Evolutionary conservation across 2,329 filamentous ascomycete genomes (phyloP), one percentile per base, ranked within the genome.

Genomic region (Chaetomium strumarium): DNA sequence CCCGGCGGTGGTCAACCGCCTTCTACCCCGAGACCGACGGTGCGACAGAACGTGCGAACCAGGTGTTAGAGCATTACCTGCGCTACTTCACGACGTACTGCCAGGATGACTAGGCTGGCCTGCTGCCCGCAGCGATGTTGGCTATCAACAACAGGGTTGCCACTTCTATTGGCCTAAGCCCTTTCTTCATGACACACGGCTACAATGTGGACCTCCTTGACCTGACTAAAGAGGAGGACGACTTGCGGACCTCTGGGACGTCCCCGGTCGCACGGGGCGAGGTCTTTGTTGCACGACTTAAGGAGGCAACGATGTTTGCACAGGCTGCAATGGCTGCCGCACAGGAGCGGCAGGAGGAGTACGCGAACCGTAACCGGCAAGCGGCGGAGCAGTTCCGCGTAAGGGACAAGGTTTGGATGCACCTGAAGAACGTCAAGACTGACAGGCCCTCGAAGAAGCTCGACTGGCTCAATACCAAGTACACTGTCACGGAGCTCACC

Each of bases 401-500:
- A 12, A 13, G 37, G 17, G 39, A 46, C 30, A 52, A 36, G 16
- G 43, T 42, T 1, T 52, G 19, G 49, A 4, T 52, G 8, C 14
- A 37, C 2, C 8, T 52, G 16, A 17, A 46, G 43, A 19, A 42
- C 16, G 17, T 52, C 33, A 52, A 36, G n/a, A 52, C 42, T 14
- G 19, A 30, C 16, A 42, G 43, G 20, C 43, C 43, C 2, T 46
- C 43, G 19, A 46, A 34, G 37, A 52, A 52, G 33, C 49, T 52
- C 37, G 43, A 52, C 33, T 52, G 14, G 43, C 29, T 42, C 8
- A 52, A 52, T 37, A 37, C 49, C 19, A 52, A 43, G 13, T 52
- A 52, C 13, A 29, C 7, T 0, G 9, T 52, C 2, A 47, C 13
- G 2, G 45, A 52, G 16, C 6, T 48, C 14, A 43, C 47, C 38